Conservation (phyloP, 139 green algal genomes). For the Chlorella sp. region DNA sequence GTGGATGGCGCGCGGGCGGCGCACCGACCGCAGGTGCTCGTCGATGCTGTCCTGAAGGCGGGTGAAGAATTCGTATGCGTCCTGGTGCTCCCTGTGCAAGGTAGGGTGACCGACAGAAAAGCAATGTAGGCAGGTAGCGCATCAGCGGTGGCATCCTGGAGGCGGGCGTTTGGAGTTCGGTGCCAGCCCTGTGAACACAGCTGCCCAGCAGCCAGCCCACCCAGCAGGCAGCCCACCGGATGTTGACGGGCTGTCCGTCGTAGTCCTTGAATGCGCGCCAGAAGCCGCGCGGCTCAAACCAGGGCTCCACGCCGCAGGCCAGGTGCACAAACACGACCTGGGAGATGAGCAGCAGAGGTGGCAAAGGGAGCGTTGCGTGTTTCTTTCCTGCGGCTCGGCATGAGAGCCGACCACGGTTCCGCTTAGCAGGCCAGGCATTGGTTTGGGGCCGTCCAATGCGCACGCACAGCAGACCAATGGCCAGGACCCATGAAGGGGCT, state of each 20-base stretch:
- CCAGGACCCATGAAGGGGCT: too few relatives aligned
- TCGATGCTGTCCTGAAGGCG: constrained; percentile 97
- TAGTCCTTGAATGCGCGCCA: constrained; percentile 91
- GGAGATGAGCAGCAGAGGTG: neutral
- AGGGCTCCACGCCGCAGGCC: constrained; percentile 49
- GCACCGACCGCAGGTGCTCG: constrained; percentile 95
- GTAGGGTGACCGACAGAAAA: neutral
- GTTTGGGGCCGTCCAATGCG: too few relatives aligned
- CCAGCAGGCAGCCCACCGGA: constrained; percentile 29
- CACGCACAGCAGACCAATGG: too few relatives aligned
- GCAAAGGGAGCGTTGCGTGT: neutral
- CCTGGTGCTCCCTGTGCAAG: constrained; percentile 85
- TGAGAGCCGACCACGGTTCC: neutral
- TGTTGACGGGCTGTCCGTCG: constrained; percentile 84
- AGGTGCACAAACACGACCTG: constrained; percentile 84
- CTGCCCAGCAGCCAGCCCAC: too few relatives aligned
- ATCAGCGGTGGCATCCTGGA: too few relatives aligned
- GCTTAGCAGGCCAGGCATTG: too few relatives aligned
- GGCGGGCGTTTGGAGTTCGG: too few relatives aligned
- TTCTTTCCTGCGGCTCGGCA: too few relatives aligned
- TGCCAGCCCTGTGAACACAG: too few relatives aligned
- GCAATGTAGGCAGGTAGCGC: neutral
- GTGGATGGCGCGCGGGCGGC: constrained; percentile 65
- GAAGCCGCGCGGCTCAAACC: constrained; percentile 69
- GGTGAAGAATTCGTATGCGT: constrained; percentile 96